Evolutionary conservation across 2,329 filamentous ascomycete genomes (phyloP).

Genomic region (Penicillium sclerotigenum): DNA sequence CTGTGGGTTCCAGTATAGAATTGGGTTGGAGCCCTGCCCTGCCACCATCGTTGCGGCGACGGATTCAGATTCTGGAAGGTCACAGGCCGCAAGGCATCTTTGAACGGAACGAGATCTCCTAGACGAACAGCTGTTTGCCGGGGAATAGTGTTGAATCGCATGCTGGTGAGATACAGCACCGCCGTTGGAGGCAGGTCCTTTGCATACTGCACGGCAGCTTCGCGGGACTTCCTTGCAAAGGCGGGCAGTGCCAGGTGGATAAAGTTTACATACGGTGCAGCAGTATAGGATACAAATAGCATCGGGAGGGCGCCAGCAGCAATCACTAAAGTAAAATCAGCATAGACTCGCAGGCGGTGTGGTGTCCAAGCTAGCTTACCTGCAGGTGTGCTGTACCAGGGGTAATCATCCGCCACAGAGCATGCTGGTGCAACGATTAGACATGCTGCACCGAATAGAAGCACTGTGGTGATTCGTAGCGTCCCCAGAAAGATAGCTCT

Average conservation of each 20-base stretch:
- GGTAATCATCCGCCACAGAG: slow-evolving; percentile 43
- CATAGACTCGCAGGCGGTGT: background rate
- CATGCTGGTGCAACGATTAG: slow-evolving; percentile 62
- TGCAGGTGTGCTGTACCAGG: slow-evolving; percentile 42
- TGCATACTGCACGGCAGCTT: slow-evolving; percentile 43
- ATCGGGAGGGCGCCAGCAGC: slow-evolving; percentile 63
- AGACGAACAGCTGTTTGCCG: slow-evolving; percentile 42
- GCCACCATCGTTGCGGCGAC: slow-evolving; percentile 37
- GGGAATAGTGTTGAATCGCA: slow-evolving; percentile 45
- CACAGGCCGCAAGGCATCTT: slow-evolving; percentile 38
- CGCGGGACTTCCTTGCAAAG: slow-evolving; percentile 60
- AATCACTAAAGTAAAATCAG: slow-evolving; percentile 45
- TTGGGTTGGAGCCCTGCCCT: slow-evolving; percentile 33
- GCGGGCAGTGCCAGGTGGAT: slow-evolving; percentile 67
- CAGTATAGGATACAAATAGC: slow-evolving; percentile 60
- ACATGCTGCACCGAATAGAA: slow-evolving; percentile 65
- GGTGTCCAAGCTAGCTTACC: slow-evolving; percentile 31
- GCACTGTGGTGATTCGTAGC: slow-evolving; percentile 68
- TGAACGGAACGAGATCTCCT: slow-evolving; percentile 40
- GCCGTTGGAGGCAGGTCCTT: slow-evolving; percentile 45
- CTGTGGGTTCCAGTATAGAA: slow-evolving; percentile 43
- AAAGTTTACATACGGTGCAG: slow-evolving; percentile 68
- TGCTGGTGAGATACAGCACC: slow-evolving; percentile 45
- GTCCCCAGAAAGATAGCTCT: slow-evolving; percentile 66
- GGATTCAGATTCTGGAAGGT: slow-evolving; percentile 42